Base-by-base conservation (phyloP, 1,284 basidiomycete species). In the Puccinia triticina region DNA sequence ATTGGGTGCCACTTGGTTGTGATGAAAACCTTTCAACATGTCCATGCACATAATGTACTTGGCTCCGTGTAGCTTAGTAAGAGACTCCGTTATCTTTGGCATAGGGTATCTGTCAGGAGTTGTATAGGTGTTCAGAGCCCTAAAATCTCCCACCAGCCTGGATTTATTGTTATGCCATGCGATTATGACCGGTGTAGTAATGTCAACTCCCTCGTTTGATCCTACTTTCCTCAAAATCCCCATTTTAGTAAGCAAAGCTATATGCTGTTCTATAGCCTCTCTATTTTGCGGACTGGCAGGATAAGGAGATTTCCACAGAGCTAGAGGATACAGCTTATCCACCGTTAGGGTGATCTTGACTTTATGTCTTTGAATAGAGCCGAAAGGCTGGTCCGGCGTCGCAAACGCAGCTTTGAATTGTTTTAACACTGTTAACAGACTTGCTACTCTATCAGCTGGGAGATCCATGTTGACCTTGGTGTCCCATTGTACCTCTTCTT, bases 31-130 rank as follows among this genome's bases (percentile, higher is more conserved):
- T 32, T 64, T 64, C 5, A 64, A 26, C 11, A 64, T 11, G 32
- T 64, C 61, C 61, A 64, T 64, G 21, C 61, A 64, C 29, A 21
- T 64, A n/a, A 64, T 64, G 21, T 16, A 64, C 32, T 64, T 37
- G 7, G 61, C 61, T 18, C 21, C 21, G 11, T 64, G 61, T 32
- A 64, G 23, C 10, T 29, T 29, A 64, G 21, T n/a, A 14, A 32
- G 4, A 26, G 61, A 14, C 21, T 64, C 14, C 21, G 61, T 5
- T 64, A 21, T 64, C n/a, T n/a, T n/a, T n/a, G n/a, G n/a, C n/a
- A n/a, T n/a, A n/a, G n/a, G n/a, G n/a, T n/a, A n/a, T n/a, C n/a
- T n/a, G n/a, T n/a, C n/a, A n/a, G n/a, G n/a, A n/a, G n/a, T n/a
- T n/a, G n/a, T n/a, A n/a, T n/a, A 32, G n/a, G 11, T 32, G 26